Base-by-base conservation (phyloP, 352 stramenopile species). In the Poterioochromonas sp. region DNA sequence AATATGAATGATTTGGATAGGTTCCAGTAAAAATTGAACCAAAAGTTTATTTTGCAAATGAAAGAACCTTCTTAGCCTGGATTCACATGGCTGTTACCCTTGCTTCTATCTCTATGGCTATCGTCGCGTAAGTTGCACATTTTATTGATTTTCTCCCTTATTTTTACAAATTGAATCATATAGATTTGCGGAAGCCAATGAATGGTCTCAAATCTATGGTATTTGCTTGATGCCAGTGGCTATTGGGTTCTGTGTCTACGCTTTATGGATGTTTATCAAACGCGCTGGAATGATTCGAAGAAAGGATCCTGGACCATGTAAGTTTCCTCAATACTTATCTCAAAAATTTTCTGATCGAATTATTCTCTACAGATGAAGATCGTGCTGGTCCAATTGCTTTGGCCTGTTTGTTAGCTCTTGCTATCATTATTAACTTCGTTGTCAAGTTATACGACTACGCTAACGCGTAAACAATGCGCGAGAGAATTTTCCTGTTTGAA, bases 11-110 rank as follows among this genome's bases (percentile, higher is more conserved):
- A n/a, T n/a, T n/a, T n/a, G n/a, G n/a, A n/a, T n/a, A 81, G 53
- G 35, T 77, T 35, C 79, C 81, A 44, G 80, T 82, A 11, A 85
- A 84, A 77, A 69, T 86, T 26, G 83, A 86, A 47, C 79, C 79
- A 20, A 83, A 80, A 51, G 79, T 83, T 26, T 83, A 82, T 51
- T 83, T 83, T 64, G 77, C 76, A 18, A 83, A 83, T 58, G 80
- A 83, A 43, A 20, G 80, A 40, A 83, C 80, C 26, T 83, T 83
- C 60, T 49, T 83, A 8, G 80, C 80, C 0, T 83, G 81, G 81
- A 20, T 82, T 11, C 64, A 82, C 47, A 81, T 82, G 76, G 22
- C 76, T 22, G 34, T 82, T 5, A 81, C 77, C 1, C 53, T 82
- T 35, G 79, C 76, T 26, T 64, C 60, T 22, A 82, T 82, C 18